Evolutionary conservation across 768 basidiomycete species (phyloP).

Genomic region (Megacollybia marginata): DNA sequence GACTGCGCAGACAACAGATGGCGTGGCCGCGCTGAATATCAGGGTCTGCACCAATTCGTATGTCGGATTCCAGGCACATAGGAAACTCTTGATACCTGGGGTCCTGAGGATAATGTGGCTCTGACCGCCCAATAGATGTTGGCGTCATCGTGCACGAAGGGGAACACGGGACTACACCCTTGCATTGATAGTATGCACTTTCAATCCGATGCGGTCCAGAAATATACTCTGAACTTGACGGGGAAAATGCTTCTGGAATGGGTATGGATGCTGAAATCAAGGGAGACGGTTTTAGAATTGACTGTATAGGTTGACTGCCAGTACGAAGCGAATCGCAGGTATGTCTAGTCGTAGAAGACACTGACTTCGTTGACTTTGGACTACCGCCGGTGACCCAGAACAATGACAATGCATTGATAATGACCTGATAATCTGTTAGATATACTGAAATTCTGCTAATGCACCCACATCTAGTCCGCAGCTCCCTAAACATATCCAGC

Average conservation of each 20-base stretch:
- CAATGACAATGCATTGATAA: not conserved
- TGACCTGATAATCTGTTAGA: not conserved
- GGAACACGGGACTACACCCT: not conserved
- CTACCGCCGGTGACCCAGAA: not conserved
- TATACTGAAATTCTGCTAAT: not conserved
- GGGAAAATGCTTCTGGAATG: not conserved
- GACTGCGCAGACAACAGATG: no score
- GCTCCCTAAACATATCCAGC: constrained; percentile 35
- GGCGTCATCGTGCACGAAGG: not conserved
- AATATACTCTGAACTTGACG: no score
- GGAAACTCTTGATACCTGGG: not conserved
- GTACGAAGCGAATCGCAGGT: not conserved
- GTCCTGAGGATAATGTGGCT: not conserved
- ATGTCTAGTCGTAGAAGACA: not conserved
- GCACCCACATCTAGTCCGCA: not conserved
- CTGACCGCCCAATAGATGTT: not conserved
- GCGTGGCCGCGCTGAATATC: no score
- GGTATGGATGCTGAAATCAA: not conserved
- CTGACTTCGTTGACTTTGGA: not conserved
- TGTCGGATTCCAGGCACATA: not conserved
- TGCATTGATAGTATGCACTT: not conserved
- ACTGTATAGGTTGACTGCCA: not conserved
- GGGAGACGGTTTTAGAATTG: not conserved
- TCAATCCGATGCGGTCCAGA: not conserved
- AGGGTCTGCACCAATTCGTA: not conserved